Evolutionary conservation across 768 basidiomycete genomes (phyloP), one percentile per base, ranked within the genome.

Genomic region (Boletus sp.): DNA sequence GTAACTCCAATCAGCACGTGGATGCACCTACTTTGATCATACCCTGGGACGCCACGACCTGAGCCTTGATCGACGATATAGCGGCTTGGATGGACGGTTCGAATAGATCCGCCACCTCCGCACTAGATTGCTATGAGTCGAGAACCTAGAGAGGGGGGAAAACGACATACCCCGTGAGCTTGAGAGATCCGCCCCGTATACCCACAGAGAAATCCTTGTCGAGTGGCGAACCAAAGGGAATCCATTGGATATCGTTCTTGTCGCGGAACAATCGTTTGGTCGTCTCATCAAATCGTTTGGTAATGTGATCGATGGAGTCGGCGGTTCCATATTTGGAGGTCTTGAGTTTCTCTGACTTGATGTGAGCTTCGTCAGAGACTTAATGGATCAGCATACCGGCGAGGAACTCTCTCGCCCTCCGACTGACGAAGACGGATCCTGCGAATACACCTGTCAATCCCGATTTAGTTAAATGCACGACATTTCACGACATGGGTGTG

Each of bases 11-110:
- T 40, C 20, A n/a, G 24, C 33, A 37, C 29, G 12, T 11, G 55
- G 45, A 48, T 42, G 10, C 0, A 63, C 55, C 52, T 37, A 86
- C 87, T 73, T 81, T 85, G 62, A 92, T 87, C 62, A 81, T 77
- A 0, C 88, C 86, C 35, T 78, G 75, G 1, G 87, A 87, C 0
- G 83, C 82, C 52, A 86, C 82, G 42, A 92, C 85, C 65, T 91
- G 89, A 5, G 78, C 72, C 66, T 80, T 84, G 67, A 92, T 90
- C 35, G 87, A 86, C 18, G 75, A 69, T 29, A 89, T 72, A 1
- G 89, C 88, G 8, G 89, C 86, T 70, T 87, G 80, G 33, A 91
- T 82, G 2, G 89, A 92, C 11, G 89, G 89, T 67, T 90, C 89
- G 57, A 92, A 92, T 7, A 91, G 75, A 48, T 84, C 83, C 7